Conservation (phyloP, 1,284 basidiomycete genomes). For the Peniophora sp. region DNA sequence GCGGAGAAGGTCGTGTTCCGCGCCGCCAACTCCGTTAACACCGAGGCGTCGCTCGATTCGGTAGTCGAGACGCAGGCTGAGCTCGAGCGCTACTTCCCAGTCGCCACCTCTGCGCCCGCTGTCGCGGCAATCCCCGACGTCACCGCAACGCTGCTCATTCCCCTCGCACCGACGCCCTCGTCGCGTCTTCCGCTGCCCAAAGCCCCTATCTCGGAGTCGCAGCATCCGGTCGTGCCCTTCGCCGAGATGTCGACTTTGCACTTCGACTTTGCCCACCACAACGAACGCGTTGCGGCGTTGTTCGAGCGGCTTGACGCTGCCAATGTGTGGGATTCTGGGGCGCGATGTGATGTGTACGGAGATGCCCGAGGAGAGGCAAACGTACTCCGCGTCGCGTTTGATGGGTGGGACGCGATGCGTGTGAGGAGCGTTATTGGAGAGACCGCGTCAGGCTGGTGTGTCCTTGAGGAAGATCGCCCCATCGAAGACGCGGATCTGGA, state of each 20-base stretch:
- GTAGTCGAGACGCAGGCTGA: conserved; percentile 24
- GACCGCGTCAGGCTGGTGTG: conserved; percentile 64
- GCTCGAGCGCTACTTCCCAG: conserved; percentile 54
- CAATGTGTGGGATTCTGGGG: conserved; percentile 57
- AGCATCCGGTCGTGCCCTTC: conserved; percentile 46
- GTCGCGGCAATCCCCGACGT: conserved; percentile 31
- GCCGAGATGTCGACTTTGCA: conserved; percentile 45
- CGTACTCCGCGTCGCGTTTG: conserved; percentile 56
- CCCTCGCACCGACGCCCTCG: conserved; percentile 64
- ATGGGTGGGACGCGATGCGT: conserved; percentile 55
- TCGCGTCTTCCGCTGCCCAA: conserved; percentile 48
- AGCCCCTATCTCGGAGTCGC: conserved; percentile 17
- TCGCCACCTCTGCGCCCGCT: conserved; percentile 20
- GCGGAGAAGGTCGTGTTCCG: conserved; percentile 6
- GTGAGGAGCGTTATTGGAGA: conserved; percentile 63
- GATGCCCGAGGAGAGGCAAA: conserved; percentile 41
- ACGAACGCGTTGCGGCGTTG: conserved; percentile 56
- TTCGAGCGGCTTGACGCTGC: conserved; percentile 60
- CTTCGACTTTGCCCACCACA: conserved; percentile 42
- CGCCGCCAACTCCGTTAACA: conserved; percentile 5
- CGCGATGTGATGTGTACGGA: conserved; percentile 50
- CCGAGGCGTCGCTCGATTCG: conserved; percentile 7
- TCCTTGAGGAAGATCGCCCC: conserved; percentile 46
- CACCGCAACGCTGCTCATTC: conserved; percentile 61
- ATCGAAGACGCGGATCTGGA: conserved; percentile 29